Evolutionary conservation across 1,139 yeast species (phyloP).

Genomic region (Suhomyces wounanorum): DNA sequence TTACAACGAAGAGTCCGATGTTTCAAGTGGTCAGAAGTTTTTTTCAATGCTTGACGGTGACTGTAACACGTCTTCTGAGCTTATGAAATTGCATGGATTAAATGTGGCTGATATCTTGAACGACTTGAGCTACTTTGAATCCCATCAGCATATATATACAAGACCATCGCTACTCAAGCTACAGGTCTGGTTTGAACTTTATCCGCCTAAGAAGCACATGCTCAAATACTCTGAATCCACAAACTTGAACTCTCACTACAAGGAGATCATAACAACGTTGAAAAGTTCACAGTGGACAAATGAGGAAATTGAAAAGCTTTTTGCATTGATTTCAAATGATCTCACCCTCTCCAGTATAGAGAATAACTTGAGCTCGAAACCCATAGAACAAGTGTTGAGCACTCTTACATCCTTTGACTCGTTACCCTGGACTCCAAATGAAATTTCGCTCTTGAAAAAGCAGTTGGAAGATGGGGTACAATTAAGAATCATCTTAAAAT

Average conservation of each 20-base stretch:
- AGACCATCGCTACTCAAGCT: background rate
- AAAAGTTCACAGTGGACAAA: background rate
- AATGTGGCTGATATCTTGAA: background rate
- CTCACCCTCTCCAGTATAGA: conserved; percentile 1
- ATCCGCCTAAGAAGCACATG: background rate
- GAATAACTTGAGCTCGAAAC: background rate
- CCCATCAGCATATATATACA: background rate
- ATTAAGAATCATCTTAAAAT: background rate
- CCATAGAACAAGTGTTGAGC: background rate
- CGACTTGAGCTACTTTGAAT: background rate
- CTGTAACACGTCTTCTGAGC: background rate
- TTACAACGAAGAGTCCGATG: background rate
- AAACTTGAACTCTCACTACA: background rate
- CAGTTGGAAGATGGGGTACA: background rate
- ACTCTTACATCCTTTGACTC: background rate
- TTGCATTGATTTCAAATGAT: background rate
- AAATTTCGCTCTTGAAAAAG: conserved; percentile 7
- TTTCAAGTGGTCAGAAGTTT: background rate
- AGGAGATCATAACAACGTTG: background rate
- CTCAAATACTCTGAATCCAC: background rate
- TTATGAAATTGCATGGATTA: background rate
- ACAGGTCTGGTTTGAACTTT: background rate
- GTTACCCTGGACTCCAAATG: conserved; percentile 12
- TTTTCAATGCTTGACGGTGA: background rate
- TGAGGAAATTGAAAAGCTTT: conserved; percentile 1